These are phyloP conservation scores for Periconia sp. DNA, from an alignment of 2,329 filamentous ascomycete genomes.

Conservation along the genomic window DNA sequence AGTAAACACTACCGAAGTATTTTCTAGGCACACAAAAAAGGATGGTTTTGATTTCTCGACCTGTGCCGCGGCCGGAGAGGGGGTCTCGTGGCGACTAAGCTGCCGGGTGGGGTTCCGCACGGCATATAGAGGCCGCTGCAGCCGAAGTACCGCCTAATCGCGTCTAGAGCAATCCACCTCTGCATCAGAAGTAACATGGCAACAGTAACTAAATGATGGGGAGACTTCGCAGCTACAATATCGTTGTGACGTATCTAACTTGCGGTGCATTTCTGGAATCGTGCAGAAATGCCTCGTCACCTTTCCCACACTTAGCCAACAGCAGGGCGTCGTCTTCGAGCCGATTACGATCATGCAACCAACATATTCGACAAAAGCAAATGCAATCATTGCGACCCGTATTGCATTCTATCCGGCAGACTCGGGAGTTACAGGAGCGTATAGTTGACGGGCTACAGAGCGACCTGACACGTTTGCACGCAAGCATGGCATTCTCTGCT, in stretches of 20 bases:
- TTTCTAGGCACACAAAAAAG: no score
- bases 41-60: no score
- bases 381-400: slow-evolving; percentile 1
- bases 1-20: no score
- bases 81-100: slow-evolving; percentile 2
- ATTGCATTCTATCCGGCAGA: neutral
- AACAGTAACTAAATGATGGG: slow-evolving; percentile 4
- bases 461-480: neutral
- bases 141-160: slow-evolving; percentile 2
- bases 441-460: neutral
- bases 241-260: slow-evolving; percentile 2
- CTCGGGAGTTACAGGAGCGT: neutral
- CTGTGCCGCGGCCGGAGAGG: slow-evolving; percentile 1
- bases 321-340: slow-evolving; percentile 1
- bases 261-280: neutral
- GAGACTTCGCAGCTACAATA: slow-evolving; percentile 2
- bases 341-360: slow-evolving; percentile 1
- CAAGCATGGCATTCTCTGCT: slow-evolving; percentile 4
- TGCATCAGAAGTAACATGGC: neutral
- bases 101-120: neutral
- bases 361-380: neutral
- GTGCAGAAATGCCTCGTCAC: neutral
- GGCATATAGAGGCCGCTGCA: neutral
- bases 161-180: neutral
- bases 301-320: neutral